phyloP scores from a whole-genome alignment of 1,284 basidiomycete genomes.

The Ustilago bromivora region DNA sequence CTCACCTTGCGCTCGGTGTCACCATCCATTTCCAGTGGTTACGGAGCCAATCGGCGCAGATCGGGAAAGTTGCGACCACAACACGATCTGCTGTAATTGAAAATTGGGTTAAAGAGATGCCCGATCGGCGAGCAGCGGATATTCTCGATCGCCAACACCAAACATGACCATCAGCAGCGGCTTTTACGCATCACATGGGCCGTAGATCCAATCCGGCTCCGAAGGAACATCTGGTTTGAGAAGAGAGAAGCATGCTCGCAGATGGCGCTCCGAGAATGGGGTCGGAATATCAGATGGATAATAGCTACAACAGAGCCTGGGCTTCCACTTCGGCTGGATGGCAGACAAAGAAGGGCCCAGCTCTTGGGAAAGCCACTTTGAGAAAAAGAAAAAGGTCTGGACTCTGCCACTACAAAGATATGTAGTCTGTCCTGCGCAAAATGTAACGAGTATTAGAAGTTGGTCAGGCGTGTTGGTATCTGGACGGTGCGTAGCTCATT shows the following conservation, averaged over 20 bases:
- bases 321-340: not conserved
- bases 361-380: not conserved
- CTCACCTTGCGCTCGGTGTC: too few relatives aligned
- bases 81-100: not conserved
- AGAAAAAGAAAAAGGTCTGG: not conserved
- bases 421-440: not conserved
- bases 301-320: not conserved
- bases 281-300: not conserved
- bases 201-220: not conserved
- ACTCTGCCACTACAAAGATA: not conserved
- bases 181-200: not conserved
- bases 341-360: not conserved
- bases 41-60: slow-evolving; percentile 1
- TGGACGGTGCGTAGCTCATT: not conserved
- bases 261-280: not conserved
- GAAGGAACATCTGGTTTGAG: not conserved
- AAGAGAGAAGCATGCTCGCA: not conserved
- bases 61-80: not conserved
- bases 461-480: not conserved
- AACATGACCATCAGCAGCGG: not conserved
- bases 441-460: not conserved
- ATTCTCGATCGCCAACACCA: not conserved
- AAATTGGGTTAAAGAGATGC: not conserved
- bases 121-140: not conserved
- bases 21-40: too few relatives aligned